Evolutionary conservation across 495 filamentous ascomycete species (phyloP), one percentile per base, ranked within the genome.

Genomic region (Daldinia concentrica): DNA sequence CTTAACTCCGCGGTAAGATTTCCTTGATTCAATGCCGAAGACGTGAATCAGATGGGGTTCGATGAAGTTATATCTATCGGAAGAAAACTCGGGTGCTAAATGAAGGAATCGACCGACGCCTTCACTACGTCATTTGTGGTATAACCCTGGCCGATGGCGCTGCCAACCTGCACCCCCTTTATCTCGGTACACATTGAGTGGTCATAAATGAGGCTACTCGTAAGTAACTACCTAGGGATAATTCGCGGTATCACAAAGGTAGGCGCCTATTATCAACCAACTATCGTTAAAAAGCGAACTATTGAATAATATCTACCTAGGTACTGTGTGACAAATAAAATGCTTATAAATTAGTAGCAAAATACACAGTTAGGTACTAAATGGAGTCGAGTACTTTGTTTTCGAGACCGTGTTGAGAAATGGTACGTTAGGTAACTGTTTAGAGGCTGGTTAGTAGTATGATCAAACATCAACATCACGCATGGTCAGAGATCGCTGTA

Each of bases 181-280:
- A 41, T 41, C 37, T 15, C 37, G 37, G n/a, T 41, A 36, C 32
- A 14, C 11, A 17, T 14, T 41, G 39, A 15, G 15, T n/a, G n/a
- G 39, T 48, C 17, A 22, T 48, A 48, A 48, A 48, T 48, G 43
- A 48, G 43, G n/a, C 43, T 19, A 48, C 43, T 48, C 43, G 43
- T 48, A 19, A 48, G 43, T 6, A 19, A 8, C 17, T 6, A 19
- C 2, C 17, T 8, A 22, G 43, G 43, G 22, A 24, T 48, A 19
- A 22, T 48, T 17, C 17, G 8, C 43, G 43, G 17, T 19, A 8
- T 19, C 17, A 22, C 43, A 22, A 7, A 32, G 29, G 43, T 22
- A 36, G 12, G 6, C n/a, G n/a, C n/a, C n/a, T 14, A 14, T 36
- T 36, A 14, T 1, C 34, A 36, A 3, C 34, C 34, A 36, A 3